phyloP scores from a whole-genome alignment of 768 basidiomycete species.

The Candolleomyces aberdarensis region DNA sequence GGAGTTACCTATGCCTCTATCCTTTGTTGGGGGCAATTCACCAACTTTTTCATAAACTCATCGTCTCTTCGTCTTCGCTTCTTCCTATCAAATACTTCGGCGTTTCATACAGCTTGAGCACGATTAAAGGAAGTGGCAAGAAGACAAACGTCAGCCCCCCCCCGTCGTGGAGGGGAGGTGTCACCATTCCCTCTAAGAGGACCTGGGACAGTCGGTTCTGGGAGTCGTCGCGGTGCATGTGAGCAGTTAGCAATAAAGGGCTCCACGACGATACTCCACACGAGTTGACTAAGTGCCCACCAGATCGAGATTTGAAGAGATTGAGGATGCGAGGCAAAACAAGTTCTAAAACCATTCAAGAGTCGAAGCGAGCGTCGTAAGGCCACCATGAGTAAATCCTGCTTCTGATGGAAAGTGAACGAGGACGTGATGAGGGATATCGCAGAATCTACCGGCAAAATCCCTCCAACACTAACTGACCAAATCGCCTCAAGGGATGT shows the following conservation, averaged over 20 bases:
- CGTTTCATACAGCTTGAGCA: conserved; percentile 66
- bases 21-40: conserved; percentile 70
- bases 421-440: neutral
- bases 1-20: conserved; percentile 72
- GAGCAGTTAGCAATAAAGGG: conserved; percentile 60
- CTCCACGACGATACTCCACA: conserved; percentile 44
- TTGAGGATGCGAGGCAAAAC: neutral
- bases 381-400: neutral
- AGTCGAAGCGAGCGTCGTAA: neutral
- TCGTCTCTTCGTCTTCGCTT: conserved; percentile 62
- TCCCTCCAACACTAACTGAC: conserved; percentile 50
- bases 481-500: conserved; percentile 52
- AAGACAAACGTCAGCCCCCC: no score
- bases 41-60: conserved; percentile 46
- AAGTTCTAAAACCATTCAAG: neutral
- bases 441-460: neutral
- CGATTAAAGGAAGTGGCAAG: conserved; percentile 67
- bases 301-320: neutral
- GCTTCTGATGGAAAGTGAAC: no score
- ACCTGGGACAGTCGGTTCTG: conserved; percentile 34
- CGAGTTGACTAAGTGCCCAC: neutral
- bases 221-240: conserved; percentile 45
- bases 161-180: no score
- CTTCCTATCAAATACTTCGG: conserved; percentile 73
- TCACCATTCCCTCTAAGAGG: conserved; percentile 69